Evolutionary conservation across 345 rosid species (phyloP).

Genomic region (Passiflora organensis): DNA sequence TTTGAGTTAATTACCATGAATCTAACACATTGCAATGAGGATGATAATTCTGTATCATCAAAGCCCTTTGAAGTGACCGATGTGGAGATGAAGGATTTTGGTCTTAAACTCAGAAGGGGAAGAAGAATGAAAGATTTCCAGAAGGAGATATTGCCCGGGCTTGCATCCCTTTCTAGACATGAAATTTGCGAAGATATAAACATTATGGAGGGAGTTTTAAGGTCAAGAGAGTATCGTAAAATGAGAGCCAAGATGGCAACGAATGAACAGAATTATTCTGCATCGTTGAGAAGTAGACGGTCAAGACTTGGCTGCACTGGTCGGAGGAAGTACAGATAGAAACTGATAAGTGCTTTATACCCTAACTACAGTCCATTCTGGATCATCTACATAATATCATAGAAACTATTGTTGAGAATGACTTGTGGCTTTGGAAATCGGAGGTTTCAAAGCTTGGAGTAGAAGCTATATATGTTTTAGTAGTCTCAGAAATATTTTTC

Average conservation of each 20-base stretch:
- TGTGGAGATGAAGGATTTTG: slow-evolving; percentile 37
- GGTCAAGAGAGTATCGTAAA: slow-evolving; percentile 74
- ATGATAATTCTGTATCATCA: slow-evolving; percentile 48
- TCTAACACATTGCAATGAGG: slow-evolving; percentile 40
- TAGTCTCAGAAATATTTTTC: no score
- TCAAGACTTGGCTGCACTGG: slow-evolving; percentile 22
- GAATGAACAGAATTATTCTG: slow-evolving; percentile 40
- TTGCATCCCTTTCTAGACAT: slow-evolving; percentile 56
- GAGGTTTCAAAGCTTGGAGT: neutral
- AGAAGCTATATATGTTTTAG: no score
- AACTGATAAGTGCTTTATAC: neutral
- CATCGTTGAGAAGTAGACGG: slow-evolving; percentile 32
- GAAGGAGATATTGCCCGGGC: slow-evolving; percentile 62
- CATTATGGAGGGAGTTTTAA: slow-evolving; percentile 62
- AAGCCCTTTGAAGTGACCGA: slow-evolving; percentile 43
- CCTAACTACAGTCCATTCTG: slow-evolving; percentile 4
- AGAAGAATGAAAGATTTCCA: slow-evolving; percentile 81
- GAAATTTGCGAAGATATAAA: slow-evolving; percentile 72
- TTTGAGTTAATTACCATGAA: slow-evolving; percentile 50
- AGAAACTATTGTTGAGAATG: no score
- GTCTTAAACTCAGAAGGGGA: slow-evolving; percentile 63
- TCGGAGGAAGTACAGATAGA: slow-evolving; percentile 20
- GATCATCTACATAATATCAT: neutral
- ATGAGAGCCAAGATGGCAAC: slow-evolving; percentile 38
- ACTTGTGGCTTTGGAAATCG: slow-evolving; percentile 5